Evolutionary conservation across 2,329 filamentous ascomycete genomes (phyloP).

Genomic region (Xylariaceae sp.): DNA sequence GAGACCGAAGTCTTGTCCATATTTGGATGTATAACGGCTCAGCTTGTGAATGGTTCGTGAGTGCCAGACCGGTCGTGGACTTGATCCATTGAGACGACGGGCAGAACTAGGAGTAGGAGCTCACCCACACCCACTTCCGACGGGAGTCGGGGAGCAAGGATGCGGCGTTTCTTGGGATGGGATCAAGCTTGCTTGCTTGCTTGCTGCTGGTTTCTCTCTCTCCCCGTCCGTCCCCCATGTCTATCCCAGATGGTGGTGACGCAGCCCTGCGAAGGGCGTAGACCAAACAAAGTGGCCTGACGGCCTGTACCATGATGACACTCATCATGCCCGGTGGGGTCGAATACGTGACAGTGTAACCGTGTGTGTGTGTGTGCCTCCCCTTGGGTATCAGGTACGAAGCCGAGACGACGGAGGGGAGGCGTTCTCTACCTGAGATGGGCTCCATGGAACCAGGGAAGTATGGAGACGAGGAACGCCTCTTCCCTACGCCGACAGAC

Average conservation of each 20-base stretch:
- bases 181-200: background rate
- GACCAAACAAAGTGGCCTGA: constrained; percentile 2
- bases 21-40: constrained; percentile 11
- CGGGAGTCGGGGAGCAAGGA: constrained; percentile 13
- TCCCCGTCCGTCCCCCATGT: background rate
- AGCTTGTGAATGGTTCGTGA: constrained; percentile 10
- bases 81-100: constrained; percentile 2
- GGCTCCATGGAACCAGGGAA: background rate
- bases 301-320: constrained; percentile 10
- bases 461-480: too few relatives aligned
- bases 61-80: constrained; percentile 9
- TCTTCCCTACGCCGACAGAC: too few relatives aligned
- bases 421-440: background rate
- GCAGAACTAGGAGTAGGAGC: background rate
- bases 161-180: constrained; percentile 1
- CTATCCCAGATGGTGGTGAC: background rate
- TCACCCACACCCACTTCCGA: constrained; percentile 7
- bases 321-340: constrained; percentile 7
- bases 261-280: constrained; percentile 11
- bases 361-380: background rate
- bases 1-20: constrained; percentile 1
- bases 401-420: background rate
- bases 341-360: constrained; percentile 9
- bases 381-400: background rate
- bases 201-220: background rate